These are phyloP conservation scores for Coemansia reversa DNA, from an alignment of 192 early-diverging fungal species.

Conservation along the genomic window DNA sequence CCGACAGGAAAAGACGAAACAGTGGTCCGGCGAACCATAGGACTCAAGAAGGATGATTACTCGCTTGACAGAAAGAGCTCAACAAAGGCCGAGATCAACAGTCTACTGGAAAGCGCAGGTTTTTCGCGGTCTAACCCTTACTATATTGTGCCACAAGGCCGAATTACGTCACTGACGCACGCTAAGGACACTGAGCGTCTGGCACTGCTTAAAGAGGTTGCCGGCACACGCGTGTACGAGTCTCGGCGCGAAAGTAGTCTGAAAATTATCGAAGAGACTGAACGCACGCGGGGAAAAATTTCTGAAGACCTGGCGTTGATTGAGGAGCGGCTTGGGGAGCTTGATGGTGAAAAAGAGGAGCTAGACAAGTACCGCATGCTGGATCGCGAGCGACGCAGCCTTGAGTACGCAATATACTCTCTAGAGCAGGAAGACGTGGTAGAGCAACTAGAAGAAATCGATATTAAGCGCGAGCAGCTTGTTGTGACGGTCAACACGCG, in stretches of 20 bases:
- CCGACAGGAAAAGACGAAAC: constrained; percentile 93
- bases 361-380: constrained; percentile 82
- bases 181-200: constrained; percentile 91
- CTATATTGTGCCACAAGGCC: constrained; percentile 98
- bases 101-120: constrained; percentile 91
- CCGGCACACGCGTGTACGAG: constrained; percentile 96
- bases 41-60: constrained; percentile 97
- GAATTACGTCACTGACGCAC: constrained; percentile 86
- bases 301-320: constrained; percentile 85
- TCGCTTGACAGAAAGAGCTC: constrained; percentile 92
- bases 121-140: constrained; percentile 97
- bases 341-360: constrained; percentile 94
- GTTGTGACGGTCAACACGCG: constrained; percentile 60
- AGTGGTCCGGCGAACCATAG: constrained; percentile 89
- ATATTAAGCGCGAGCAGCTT: constrained; percentile 54
- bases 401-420: constrained; percentile 93
- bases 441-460: constrained; percentile 72
- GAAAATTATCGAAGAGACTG: constrained; percentile 91
- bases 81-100: constrained; percentile 90
- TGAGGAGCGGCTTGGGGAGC: constrained; percentile 80
- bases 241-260: constrained; percentile 82
- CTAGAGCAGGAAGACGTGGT: constrained; percentile 82
- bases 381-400: constrained; percentile 80
- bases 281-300: constrained; percentile 80
- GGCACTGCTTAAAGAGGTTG: constrained; percentile 94